phyloP scores from a whole-genome alignment of 129 eudicot genomes.

The Chrysanthemum lavandulifolium region DNA sequence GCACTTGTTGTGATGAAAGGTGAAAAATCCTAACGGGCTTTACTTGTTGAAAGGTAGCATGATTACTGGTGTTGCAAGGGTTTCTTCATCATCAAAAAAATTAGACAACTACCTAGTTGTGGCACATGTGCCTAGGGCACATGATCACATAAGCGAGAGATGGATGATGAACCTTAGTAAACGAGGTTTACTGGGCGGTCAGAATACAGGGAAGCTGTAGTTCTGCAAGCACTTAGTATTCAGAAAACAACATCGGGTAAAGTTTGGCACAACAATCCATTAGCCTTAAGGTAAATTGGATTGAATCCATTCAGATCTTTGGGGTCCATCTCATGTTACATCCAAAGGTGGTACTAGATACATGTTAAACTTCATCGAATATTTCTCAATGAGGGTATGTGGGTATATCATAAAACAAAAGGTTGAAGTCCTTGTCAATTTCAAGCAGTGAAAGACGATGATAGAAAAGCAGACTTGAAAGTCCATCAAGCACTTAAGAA shows the following conservation, averaged over 20 bases:
- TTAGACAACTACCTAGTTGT: conserved; percentile 6
- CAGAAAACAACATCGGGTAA: conserved; percentile 7
- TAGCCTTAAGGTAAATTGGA: not conserved
- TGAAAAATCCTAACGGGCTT: not conserved
- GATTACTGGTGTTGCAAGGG: not conserved
- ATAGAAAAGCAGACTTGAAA: not conserved
- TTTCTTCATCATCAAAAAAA: not conserved
- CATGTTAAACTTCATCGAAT: not conserved
- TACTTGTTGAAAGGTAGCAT: not conserved
- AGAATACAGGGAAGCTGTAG: conserved; percentile 6
- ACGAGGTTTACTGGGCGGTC: not conserved
- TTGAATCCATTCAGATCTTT: not conserved
- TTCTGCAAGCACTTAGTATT: conserved; percentile 12
- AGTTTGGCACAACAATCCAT: not conserved
- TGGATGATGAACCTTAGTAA: conserved; percentile 8
- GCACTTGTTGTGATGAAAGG: conserved; percentile 16
- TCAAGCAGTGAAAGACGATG: conserved; percentile 2
- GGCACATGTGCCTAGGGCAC: conserved; percentile 6
- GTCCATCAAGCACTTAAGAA: not conserved
- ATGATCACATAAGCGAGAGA: not conserved
- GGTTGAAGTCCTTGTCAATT: not conserved
- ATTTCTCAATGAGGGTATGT: not conserved
- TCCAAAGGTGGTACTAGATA: conserved; percentile 3
- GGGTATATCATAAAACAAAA: not conserved
- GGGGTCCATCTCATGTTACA: conserved; percentile 10